Conservation (phyloP, 306 rosid species). For the Pyrus bretschneideri region DNA sequence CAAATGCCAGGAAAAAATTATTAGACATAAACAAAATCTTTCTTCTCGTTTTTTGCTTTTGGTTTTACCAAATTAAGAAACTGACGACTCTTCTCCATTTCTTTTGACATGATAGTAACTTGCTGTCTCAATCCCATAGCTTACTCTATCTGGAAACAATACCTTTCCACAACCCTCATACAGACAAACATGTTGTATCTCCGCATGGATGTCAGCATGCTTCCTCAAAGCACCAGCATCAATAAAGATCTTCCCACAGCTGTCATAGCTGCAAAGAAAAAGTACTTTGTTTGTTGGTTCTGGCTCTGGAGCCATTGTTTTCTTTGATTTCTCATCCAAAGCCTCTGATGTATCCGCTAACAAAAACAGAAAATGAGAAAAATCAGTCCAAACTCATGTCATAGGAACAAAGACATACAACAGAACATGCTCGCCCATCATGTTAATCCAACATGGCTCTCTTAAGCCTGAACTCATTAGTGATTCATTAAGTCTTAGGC, state of each 20-base stretch:
- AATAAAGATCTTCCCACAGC: conserved; percentile 93
- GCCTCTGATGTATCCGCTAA: conserved; percentile 65
- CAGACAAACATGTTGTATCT: conserved; percentile 82
- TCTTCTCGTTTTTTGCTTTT: neutral
- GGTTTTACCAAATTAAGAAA: neutral
- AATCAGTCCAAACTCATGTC: conserved; percentile 11
- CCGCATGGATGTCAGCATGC: conserved; percentile 97
- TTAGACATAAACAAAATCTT: neutral
- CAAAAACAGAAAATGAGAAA: conserved; percentile 13
- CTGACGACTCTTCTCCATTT: neutral
- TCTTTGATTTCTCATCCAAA: conserved; percentile 63
- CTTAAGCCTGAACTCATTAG: neutral
- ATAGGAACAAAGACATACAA: neutral
- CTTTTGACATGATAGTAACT: neutral
- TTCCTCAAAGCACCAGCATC: conserved; percentile 98
- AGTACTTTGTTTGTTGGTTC: conserved; percentile 98
- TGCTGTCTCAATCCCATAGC: neutral
- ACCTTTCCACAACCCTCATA: conserved; percentile 98
- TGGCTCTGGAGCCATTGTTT: conserved; percentile 64
- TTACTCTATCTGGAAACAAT: neutral
- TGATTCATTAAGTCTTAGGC: neutral
- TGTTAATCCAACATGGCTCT: neutral
- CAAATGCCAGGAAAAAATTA: neutral
- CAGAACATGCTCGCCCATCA: neutral
- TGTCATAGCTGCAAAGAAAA: conserved; percentile 91